Conservation (phyloP, 2,329 filamentous ascomycete genomes). For the Pyrenophora tritici-repentis region DNA sequence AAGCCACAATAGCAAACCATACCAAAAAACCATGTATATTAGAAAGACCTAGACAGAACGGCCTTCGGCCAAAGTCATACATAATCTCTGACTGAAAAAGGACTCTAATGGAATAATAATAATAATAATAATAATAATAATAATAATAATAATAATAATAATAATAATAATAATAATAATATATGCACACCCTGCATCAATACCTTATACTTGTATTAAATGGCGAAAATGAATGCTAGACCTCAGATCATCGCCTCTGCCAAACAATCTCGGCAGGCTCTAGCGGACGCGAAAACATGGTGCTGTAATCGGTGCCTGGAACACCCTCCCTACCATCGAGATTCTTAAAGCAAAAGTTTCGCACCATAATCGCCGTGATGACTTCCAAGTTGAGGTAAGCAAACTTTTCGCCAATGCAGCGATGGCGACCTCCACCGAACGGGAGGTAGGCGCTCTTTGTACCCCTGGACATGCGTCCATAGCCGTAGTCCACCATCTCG, state of each 20-base stretch:
- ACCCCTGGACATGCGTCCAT: neutral
- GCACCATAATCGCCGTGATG: constrained; percentile 56
- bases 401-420: constrained; percentile 92
- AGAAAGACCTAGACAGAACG: no score
- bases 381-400: constrained; percentile 85
- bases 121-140: no score
- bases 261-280: neutral
- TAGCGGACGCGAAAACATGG: neutral
- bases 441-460: constrained; percentile 76
- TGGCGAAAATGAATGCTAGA: no score
- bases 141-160: no score
- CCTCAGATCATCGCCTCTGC: neutral
- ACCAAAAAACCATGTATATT: no score
- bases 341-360: neutral
- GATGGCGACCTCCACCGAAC: constrained; percentile 84
- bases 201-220: no score
- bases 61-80: no score
- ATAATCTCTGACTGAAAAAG: no score
- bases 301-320: neutral
- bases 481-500: constrained; percentile 1
- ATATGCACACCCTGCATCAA: no score
- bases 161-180: no score
- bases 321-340: neutral
- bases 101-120: no score
- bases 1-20: no score